Percentiles rank a stretch among this genome's conserved stretches.
These are phyloP conservation scores for Phytophthora melonis DNA, from an alignment of 352 stramenopile genomes.

Conservation along the genomic window DNA sequence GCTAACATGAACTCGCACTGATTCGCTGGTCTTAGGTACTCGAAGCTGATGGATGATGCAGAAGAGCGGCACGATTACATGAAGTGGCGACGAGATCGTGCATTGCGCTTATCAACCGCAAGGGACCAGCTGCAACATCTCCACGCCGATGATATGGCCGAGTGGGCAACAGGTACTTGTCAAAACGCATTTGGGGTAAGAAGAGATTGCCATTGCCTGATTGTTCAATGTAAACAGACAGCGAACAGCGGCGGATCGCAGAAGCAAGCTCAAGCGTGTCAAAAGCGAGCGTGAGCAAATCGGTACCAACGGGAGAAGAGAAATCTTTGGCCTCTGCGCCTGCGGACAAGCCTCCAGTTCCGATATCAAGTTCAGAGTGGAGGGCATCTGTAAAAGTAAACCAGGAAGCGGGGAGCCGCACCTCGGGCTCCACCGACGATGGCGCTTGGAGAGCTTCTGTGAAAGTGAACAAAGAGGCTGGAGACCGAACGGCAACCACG, in stretches of 20 bases:
- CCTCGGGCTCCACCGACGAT: not conserved
- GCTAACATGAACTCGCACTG: not conserved
- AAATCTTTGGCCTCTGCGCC: not conserved
- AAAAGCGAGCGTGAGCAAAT: not conserved
- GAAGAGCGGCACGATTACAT: slow-evolving; percentile 61
- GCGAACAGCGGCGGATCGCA: not conserved
- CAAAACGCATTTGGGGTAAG: not conserved
- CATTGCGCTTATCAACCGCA: slow-evolving; percentile 49
- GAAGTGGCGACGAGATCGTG: slow-evolving; percentile 63
- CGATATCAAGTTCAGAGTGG: slow-evolving; percentile 5
- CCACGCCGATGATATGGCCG: slow-evolving; percentile 31
- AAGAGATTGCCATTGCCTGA: not conserved
- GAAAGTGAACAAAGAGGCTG: slow-evolving; percentile 18
- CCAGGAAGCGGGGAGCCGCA: slow-evolving; percentile 1
- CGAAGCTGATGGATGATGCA: slow-evolving; percentile 40
- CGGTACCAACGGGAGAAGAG: not conserved
- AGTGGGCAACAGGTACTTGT: slow-evolving; percentile 47
- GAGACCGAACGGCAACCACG: not conserved
- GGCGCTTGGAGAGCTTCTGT: slow-evolving; percentile 9
- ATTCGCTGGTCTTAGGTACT: slow-evolving; percentile 40
- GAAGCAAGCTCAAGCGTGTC: slow-evolving; percentile 1
- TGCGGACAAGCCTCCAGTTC: not conserved
- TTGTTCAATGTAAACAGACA: not conserved
- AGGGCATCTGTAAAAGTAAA: slow-evolving; percentile 27
- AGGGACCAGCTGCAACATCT: slow-evolving; percentile 45